Conservation (phyloP, 768 basidiomycete genomes). For the Ramaria rubella region DNA sequence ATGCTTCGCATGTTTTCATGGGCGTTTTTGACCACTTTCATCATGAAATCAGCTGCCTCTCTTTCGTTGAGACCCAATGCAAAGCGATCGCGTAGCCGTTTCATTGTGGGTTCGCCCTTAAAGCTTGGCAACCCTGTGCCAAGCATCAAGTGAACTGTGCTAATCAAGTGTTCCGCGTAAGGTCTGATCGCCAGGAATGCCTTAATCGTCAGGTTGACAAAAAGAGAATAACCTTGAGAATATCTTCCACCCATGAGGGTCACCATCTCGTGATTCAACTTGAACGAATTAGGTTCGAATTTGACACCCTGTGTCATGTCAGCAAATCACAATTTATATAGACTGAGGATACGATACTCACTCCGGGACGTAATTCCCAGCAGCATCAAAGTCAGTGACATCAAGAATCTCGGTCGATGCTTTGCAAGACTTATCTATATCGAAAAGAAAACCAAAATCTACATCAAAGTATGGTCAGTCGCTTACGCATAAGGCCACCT, state of each 20-base stretch:
- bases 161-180: slow-evolving; percentile 83
- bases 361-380: slow-evolving; percentile 41
- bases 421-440: slow-evolving; percentile 93
- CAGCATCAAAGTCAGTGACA: slow-evolving; percentile 23
- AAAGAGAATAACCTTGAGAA: slow-evolving; percentile 91
- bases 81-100: slow-evolving; percentile 81
- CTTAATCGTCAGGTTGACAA: slow-evolving; percentile 90
- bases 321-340: neutral
- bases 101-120: slow-evolving; percentile 92
- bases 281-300: slow-evolving; percentile 98
- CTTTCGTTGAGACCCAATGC: slow-evolving; percentile 74
- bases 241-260: slow-evolving; percentile 92
- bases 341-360: slow-evolving; percentile 28
- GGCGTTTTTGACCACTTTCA: slow-evolving; percentile 81
- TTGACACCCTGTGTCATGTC: slow-evolving; percentile 71
- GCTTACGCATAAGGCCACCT: neutral
- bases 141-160: slow-evolving; percentile 88
- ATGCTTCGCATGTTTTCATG: slow-evolving; percentile 92
- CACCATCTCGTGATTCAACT: slow-evolving; percentile 98
- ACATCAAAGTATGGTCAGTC: slow-evolving; percentile 16
- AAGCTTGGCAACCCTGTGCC: slow-evolving; percentile 93
- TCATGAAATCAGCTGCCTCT: slow-evolving; percentile 92
- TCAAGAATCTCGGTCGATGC: no score
- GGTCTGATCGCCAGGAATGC: slow-evolving; percentile 97
- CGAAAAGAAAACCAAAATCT: slow-evolving; percentile 96